Percentiles rank a stretch among this genome's conserved stretches.
Conservation (phyloP, 176 grass and related monocot species). For the Stipa capillata region DNA sequence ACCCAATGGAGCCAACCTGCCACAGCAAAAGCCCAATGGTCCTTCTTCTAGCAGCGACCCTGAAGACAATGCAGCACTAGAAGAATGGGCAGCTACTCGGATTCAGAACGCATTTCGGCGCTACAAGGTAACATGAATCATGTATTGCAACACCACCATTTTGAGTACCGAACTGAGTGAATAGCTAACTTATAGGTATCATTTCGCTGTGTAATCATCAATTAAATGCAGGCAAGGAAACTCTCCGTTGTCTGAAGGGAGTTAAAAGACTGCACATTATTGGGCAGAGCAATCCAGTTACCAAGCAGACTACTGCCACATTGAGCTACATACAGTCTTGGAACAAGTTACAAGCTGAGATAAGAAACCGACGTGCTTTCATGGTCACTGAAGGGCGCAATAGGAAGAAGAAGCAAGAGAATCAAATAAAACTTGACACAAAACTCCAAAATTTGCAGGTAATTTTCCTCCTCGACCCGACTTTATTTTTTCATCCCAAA, state of each 20-base stretch:
- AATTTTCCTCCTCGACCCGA: background rate
- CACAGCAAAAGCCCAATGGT: conserved; percentile 41
- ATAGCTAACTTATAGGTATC: background rate
- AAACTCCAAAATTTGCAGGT: conserved; percentile 94
- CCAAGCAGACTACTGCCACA: conserved; percentile 75
- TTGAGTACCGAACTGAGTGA: background rate
- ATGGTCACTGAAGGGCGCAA: conserved; percentile 92
- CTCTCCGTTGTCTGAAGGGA: conserved; percentile 61
- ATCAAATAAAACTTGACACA: conserved; percentile 79
- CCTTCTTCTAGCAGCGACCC: conserved; percentile 58
- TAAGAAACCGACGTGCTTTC: conserved; percentile 64
- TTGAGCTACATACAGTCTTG: conserved; percentile 68
- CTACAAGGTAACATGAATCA: conserved; percentile 43
- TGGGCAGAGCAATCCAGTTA: conserved; percentile 48
- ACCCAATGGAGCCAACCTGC: conserved; percentile 34
- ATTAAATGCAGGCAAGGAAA: conserved; percentile 61
- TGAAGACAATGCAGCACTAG: conserved; percentile 40
- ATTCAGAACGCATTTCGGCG: conserved; percentile 70
- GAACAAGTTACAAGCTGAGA: conserved; percentile 80
- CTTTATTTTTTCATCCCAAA: background rate
- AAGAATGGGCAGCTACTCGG: conserved; percentile 65
- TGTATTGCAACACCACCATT: background rate
- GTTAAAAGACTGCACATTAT: conserved; percentile 51
- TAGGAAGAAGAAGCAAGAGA: conserved; percentile 86
- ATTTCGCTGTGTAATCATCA: background rate